Conservation (phyloP, 2,329 filamentous ascomycete species). For the Fusarium staphyleae region DNA sequence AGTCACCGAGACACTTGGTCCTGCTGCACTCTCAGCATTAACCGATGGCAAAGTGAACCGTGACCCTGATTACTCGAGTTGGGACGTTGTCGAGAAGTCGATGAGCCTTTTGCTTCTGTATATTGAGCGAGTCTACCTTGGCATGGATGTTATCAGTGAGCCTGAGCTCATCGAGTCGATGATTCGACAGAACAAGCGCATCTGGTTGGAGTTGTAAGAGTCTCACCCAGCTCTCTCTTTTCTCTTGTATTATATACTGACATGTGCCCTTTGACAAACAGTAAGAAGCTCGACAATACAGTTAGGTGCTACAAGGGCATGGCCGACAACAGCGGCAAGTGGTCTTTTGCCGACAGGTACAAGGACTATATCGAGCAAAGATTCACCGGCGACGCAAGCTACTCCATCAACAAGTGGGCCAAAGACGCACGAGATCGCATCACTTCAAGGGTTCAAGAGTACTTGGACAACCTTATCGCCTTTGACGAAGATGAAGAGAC, state of each 20-base stretch:
- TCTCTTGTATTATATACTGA: too few species aligned
- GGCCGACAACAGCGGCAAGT: background rate
- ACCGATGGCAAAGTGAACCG: background rate
- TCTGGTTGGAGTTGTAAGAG: constrained; percentile 6
- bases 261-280: too few species aligned
- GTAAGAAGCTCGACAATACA: background rate
- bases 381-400: background rate
- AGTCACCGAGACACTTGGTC: too few species aligned
- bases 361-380: constrained; percentile 2
- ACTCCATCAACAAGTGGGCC: constrained; percentile 13
- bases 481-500: too few species aligned
- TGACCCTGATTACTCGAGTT: background rate
- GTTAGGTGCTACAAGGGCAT: constrained; percentile 5
- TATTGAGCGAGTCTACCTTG: constrained; percentile 8
- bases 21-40: too few species aligned
- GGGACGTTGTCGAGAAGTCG: background rate
- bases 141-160: constrained; percentile 11
- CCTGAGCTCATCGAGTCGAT: background rate
- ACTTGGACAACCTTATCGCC: too few species aligned
- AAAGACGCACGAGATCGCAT: too few species aligned
- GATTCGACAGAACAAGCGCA: constrained; percentile 8
- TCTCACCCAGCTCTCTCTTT: too few species aligned
- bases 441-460: too few species aligned
- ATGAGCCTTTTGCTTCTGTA: background rate
- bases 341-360: constrained; percentile 22